Conservation (phyloP, 192 early-diverging fungal genomes). For the Umbelopsis sp. region DNA sequence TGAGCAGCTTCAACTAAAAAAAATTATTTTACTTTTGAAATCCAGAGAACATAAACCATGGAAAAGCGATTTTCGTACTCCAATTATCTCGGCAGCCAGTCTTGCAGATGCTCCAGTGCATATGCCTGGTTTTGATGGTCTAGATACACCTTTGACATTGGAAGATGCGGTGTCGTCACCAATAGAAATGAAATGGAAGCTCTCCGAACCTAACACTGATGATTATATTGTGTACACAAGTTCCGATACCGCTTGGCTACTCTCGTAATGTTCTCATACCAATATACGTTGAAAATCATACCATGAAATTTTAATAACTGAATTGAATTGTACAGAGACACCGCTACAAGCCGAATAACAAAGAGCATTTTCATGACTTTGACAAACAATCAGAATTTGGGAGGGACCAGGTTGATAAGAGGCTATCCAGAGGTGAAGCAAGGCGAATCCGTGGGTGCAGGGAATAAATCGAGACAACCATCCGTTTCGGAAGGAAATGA, state of each 20-base stretch:
- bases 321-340: conserved; percentile 43
- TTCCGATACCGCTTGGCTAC: conserved; percentile 55
- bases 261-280: not conserved
- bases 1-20: not conserved
- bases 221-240: conserved; percentile 65
- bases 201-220: not conserved
- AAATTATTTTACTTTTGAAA: not conserved
- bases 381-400: conserved; percentile 41
- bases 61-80: not conserved
- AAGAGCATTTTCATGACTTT: conserved; percentile 60
- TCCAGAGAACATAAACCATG: conserved; percentile 1
- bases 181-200: conserved; percentile 11
- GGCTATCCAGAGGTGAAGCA: conserved; percentile 68
- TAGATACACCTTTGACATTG: conserved; percentile 4
- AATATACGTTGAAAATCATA: not conserved
- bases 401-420: conserved; percentile 63
- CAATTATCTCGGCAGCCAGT: not conserved
- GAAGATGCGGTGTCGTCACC: not conserved
- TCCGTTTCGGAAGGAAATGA: conserved; percentile 36
- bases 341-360: conserved; percentile 59
- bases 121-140: conserved; percentile 10
- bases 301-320: not conserved
- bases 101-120: not conserved
- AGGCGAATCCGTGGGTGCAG: conserved; percentile 10
- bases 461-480: conserved; percentile 20